Conservation (phyloP, 2,329 filamentous ascomycete genomes). For the Colletotrichum sp. region DNA sequence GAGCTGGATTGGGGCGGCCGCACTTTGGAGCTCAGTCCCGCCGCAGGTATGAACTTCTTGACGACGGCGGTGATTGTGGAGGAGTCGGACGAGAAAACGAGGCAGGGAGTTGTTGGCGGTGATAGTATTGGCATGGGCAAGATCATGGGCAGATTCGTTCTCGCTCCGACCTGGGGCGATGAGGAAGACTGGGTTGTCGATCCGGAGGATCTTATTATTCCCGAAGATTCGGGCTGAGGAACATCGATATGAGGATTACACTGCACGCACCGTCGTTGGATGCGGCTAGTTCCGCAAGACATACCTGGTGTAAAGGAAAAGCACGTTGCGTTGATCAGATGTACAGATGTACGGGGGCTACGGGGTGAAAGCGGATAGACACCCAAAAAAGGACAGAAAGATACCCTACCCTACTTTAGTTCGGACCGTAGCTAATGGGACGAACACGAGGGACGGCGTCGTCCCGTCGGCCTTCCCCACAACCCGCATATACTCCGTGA, state of each 20-base stretch:
- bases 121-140: constrained; percentile 66
- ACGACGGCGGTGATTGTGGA: constrained; percentile 66
- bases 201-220: constrained; percentile 31
- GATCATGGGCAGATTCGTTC: constrained; percentile 66
- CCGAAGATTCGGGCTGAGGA: background rate
- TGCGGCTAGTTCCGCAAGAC: background rate
- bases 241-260: background rate
- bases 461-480: constrained; percentile 19
- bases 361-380: background rate
- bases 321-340: background rate
- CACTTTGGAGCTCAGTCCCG: constrained; percentile 55
- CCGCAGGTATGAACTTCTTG: constrained; percentile 59
- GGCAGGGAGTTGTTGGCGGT: constrained; percentile 46
- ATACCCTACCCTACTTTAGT: constrained; percentile 19
- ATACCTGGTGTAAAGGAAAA: background rate
- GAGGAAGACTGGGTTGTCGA: constrained; percentile 60
- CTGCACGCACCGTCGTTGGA: background rate
- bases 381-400: constrained; percentile 6
- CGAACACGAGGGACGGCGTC: constrained; percentile 13
- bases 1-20: constrained; percentile 69
- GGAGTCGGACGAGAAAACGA: constrained; percentile 58
- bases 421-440: constrained; percentile 8
- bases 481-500: constrained; percentile 11
- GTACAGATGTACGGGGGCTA: background rate
- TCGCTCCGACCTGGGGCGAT: constrained; percentile 63